A percentile compares a stretch with the other conserved stretches of the same genome.
Conservation (phyloP, 2,329 filamentous ascomycete genomes). For the Aspergillus unguis region DNA sequence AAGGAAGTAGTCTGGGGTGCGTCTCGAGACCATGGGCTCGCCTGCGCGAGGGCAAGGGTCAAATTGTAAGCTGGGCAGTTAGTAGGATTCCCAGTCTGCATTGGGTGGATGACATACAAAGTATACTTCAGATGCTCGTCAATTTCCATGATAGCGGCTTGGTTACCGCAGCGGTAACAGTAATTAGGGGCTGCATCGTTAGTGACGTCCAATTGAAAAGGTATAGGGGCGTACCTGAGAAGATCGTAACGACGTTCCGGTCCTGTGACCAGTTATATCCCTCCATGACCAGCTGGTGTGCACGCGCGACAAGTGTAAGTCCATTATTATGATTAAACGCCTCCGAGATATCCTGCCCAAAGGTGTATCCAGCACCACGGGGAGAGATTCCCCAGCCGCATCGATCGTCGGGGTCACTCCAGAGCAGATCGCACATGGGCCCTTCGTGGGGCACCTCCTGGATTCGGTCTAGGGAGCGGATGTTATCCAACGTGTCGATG, state of each 20-base stretch:
- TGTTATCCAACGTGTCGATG: slow-evolving; percentile 93
- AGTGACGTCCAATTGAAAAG: slow-evolving; percentile 15
- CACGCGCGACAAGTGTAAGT: slow-evolving; percentile 88
- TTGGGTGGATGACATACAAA: slow-evolving; percentile 66
- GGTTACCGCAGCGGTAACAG: slow-evolving; percentile 98
- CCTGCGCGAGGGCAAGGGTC: slow-evolving; percentile 96
- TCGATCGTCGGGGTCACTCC: slow-evolving; percentile 96
- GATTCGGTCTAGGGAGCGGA: slow-evolving; percentile 89
- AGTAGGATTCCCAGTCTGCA: slow-evolving; percentile 10
- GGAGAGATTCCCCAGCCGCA: slow-evolving; percentile 96
- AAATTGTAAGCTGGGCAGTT: slow-evolving; percentile 78
- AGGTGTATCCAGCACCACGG: slow-evolving; percentile 90
- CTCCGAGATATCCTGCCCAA: slow-evolving; percentile 95
- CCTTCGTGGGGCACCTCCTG: slow-evolving; percentile 98
- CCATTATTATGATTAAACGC: slow-evolving; percentile 99
- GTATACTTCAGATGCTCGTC: slow-evolving; percentile 99
- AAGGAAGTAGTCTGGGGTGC: slow-evolving; percentile 98
- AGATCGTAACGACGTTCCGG: slow-evolving; percentile 96
- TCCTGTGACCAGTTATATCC: slow-evolving; percentile 99
- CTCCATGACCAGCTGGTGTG: slow-evolving; percentile 98
- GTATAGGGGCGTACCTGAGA: slow-evolving; percentile 67
- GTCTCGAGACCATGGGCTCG: slow-evolving; percentile 97
- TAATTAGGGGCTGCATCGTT: slow-evolving; percentile 70
- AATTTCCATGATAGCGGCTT: slow-evolving; percentile 99
- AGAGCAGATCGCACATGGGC: slow-evolving; percentile 95